phyloP scores from a whole-genome alignment of 495 filamentous ascomycete species.

The Xylaria castorea region DNA sequence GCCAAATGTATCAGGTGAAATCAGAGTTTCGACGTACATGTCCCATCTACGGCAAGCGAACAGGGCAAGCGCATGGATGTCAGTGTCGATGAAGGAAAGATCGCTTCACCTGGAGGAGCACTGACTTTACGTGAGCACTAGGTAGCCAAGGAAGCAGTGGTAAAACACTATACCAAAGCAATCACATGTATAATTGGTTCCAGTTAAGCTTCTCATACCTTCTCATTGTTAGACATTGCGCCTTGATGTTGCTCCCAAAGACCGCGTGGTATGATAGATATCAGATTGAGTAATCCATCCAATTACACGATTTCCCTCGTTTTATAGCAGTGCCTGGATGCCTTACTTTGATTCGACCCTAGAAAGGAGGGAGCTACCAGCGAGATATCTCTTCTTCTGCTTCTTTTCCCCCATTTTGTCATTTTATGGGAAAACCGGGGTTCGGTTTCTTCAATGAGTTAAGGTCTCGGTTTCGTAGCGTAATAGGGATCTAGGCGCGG shows the following conservation, averaged over 20 bases:
- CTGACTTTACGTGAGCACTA: background rate
- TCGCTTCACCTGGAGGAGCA: background rate
- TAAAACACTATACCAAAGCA: background rate
- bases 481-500: background rate
- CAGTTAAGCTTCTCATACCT: background rate
- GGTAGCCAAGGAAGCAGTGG: too few species aligned
- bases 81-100: constrained; percentile 7
- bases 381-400: background rate
- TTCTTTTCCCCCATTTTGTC: background rate
- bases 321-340: background rate
- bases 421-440: background rate
- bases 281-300: background rate
- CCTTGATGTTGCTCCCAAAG: background rate
- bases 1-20: background rate
- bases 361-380: background rate
- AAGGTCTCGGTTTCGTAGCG: background rate
- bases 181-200: background rate
- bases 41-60: background rate
- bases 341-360: too few species aligned
- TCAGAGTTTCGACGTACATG: background rate
- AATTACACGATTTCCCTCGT: background rate
- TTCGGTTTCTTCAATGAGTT: background rate
- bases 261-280: background rate
- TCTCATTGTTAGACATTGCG: background rate
- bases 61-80: background rate